Base-by-base conservation (phyloP, 306 rosid genomes). In the Clitoria ternatea region DNA sequence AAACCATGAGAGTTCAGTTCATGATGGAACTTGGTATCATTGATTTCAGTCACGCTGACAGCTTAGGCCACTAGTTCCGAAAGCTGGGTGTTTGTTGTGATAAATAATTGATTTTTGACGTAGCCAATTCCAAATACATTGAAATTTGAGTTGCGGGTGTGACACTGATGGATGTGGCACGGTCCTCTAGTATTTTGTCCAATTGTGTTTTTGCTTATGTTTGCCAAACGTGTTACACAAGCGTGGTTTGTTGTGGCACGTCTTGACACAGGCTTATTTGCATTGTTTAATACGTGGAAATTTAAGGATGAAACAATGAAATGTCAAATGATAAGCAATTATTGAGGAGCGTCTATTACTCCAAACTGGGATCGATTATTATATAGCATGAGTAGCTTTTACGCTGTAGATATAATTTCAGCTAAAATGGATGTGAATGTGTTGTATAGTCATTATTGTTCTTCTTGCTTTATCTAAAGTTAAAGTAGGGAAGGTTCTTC, bases 31-130 rank as follows among this genome's bases (percentile, higher is more conserved):
- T 27, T 18, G 10, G 7, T 42, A 36, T 70, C 40, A 40, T 35
- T 36, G 32, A 36, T 18, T 72, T 59, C 7, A 9, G 37, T 56
- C 30, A 13, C 30, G 33, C 54, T 70, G 66, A 24, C 67, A 55
- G 27, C 36, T 33, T 27, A 60, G 29, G 61, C 36, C 8, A 45
- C 48, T 18, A 24, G 32, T 61, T 19, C 44, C 9, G 39, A 75
- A 56, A 45, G 59, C 13, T 30, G 55, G n/a, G 3, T 65, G 47
- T 57, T 76, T 67, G 27, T 26, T 59, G 56, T 48, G 30, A 36
- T 76, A 5, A 67, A 60, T 69, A 20, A 61, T 61, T 70, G 72
- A 22, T 17, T 70, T 42, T 26, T 52, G 76, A 48, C 7, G 24
- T 37, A 36, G 55, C 45, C 37, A 65, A 64, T 39, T 74, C 56